phyloP scores from a whole-genome alignment of 768 basidiomycete genomes.

The Chalciporus pseudorubinellus region DNA sequence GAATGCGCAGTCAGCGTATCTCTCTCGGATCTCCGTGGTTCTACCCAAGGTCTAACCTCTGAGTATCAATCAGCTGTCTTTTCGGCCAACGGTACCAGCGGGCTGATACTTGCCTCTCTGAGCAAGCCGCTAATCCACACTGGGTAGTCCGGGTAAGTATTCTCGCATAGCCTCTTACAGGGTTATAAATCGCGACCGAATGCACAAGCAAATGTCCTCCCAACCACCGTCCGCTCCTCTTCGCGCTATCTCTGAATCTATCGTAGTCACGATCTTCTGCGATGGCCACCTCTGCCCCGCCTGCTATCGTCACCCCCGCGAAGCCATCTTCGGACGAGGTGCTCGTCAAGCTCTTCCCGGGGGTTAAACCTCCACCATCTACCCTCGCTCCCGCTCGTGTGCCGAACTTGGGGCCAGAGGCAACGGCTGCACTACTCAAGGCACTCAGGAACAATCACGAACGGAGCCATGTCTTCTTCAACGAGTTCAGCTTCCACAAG shows the following conservation, averaged over 20 bases:
- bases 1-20: too few relatives aligned
- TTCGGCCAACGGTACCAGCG: background rate
- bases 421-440: constrained; percentile 38
- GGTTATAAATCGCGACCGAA: background rate
- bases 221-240: background rate
- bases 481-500: constrained; percentile 36
- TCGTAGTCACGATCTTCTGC: background rate
- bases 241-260: background rate
- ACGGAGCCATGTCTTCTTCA: constrained; percentile 54
- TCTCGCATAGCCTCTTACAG: background rate
- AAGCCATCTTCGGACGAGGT: constrained; percentile 18
- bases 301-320: constrained; percentile 18
- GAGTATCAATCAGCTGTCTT: too few relatives aligned
- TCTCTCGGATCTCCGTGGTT: too few relatives aligned
- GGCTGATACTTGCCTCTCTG: background rate
- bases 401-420: constrained; percentile 38
- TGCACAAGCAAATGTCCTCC: background rate
- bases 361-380: constrained; percentile 30
- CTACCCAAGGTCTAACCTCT: too few relatives aligned
- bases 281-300: constrained; percentile 30
- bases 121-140: background rate
- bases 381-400: constrained; percentile 35
- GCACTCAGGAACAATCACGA: constrained; percentile 52
- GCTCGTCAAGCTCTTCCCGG: constrained; percentile 33
- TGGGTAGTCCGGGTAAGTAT: background rate